Evolutionary conservation across 805 yeast genomes (phyloP).

Genomic region (Clavispora santaluciae): DNA sequence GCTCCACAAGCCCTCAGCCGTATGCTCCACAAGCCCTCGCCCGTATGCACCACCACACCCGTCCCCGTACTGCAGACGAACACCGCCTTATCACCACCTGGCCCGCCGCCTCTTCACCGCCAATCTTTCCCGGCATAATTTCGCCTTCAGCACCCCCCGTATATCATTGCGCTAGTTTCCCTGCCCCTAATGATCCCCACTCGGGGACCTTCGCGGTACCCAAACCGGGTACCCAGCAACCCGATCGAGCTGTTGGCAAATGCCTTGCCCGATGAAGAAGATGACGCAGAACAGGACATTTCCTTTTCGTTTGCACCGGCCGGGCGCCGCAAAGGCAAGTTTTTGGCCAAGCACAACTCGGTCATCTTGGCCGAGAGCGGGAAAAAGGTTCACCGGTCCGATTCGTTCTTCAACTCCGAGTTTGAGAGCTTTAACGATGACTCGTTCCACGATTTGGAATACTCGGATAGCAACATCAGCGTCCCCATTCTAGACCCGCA

Average conservation of each 20-base stretch:
- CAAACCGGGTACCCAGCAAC: neutral
- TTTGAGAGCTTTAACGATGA: constrained; percentile 20
- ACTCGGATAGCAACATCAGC: constrained; percentile 8
- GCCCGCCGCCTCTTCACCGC: too few species aligned
- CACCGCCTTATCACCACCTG: too few species aligned
- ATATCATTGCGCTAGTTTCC: too few species aligned
- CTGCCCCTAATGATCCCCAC: neutral
- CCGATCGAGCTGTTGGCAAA: too few species aligned
- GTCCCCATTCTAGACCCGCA: constrained; percentile 2
- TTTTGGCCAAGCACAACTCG: constrained; percentile 21
- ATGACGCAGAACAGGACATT: constrained; percentile 3
- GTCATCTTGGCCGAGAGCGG: constrained; percentile 39
- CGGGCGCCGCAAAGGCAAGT: neutral
- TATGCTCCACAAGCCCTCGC: too few species aligned
- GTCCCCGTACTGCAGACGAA: too few species aligned
- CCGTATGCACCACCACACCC: too few species aligned
- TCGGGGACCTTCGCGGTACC: neutral
- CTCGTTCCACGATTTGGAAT: constrained; percentile 13
- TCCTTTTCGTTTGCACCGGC: neutral
- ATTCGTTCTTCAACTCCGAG: constrained; percentile 23
- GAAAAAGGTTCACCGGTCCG: constrained; percentile 30
- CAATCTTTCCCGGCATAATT: too few species aligned
- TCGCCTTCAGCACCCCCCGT: too few species aligned
- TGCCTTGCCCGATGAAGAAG: too few species aligned
- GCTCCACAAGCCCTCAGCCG: too few species aligned